Evolutionary conservation across 1,284 basidiomycete genomes (phyloP), one percentile per base, ranked within the genome.

Genomic region (Apiotrichum gamsii): DNA sequence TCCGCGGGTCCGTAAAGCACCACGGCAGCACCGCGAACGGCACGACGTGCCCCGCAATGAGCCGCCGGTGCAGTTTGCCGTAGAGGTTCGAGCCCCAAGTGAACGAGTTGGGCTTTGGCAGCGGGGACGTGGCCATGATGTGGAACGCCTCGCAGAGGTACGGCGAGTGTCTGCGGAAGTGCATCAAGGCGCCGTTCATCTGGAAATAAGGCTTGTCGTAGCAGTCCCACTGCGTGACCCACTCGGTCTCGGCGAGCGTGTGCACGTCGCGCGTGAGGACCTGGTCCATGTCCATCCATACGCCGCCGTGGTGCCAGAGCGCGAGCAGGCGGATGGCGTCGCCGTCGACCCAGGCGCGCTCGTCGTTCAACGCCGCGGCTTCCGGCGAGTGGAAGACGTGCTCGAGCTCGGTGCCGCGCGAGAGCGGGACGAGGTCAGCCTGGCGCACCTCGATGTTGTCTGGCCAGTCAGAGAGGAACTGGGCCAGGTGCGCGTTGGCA

Each of bases 211-310:
- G 75, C 75, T 94, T 93, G 73, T 89, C 87, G 65, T 91, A 93
- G 67, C 90, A 95, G 65, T 95, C 91, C 91, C 90, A 94, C 67
- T 94, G 89, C 1, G 85, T 90, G 15, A 95, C 86, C 68, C 90
- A 96, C 69, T 96, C 91, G 62, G 87, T 85, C 69, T 94, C 90
- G 8, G 85, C 74, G 46, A 95, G 74, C 5, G 89, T 87, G 5
- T 82, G 76, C 19, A 95, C 73, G 70, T 89, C 85, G 43, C 90
- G 75, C 35, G 88, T 90, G 52, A 94, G 70, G 47, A 96, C 77
- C 57, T 85, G 85, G 71, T 95, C 91, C 88, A 95, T 94, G 67
- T 96, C 90, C 51, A 94, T 78, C 91, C 91, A 96, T 28, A 90
- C 79, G 3, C 91, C 91, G 5, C 90, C 90, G 61, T 81, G 82